phyloP scores from a whole-genome alignment of 164 flowering plant genomes.

The Platanus orientalis region DNA sequence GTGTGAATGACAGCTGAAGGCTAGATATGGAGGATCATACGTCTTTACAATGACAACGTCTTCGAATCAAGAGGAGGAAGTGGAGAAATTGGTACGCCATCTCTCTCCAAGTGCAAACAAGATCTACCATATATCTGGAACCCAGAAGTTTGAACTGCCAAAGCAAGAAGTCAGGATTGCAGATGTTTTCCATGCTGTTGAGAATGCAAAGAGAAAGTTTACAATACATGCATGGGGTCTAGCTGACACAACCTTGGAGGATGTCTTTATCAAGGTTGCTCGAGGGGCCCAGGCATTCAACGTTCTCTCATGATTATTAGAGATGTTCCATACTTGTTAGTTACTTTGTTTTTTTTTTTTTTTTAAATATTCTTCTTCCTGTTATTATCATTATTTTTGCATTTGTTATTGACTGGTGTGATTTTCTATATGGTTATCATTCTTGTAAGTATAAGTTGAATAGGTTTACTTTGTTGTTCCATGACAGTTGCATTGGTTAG shows the following conservation, averaged over 20 bases:
- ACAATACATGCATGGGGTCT: slow-evolving; percentile 15
- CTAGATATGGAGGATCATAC: slow-evolving; percentile 87
- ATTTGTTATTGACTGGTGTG: too few species aligned
- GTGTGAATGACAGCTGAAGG: slow-evolving; percentile 70
- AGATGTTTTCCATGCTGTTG: slow-evolving; percentile 79
- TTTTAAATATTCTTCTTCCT: too few species aligned
- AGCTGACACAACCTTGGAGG: slow-evolving; percentile 15
- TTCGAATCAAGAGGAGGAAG: slow-evolving; percentile 53
- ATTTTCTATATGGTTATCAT: background rate
- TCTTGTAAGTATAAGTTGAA: too few species aligned
- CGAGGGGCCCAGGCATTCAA: background rate
- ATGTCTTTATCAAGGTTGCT: slow-evolving; percentile 1
- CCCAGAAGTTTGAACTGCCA: slow-evolving; percentile 91
- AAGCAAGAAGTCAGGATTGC: slow-evolving; percentile 75
- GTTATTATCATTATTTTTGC: too few species aligned
- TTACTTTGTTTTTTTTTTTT: too few species aligned
- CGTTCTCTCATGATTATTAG: background rate
- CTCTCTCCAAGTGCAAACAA: slow-evolving; percentile 38
- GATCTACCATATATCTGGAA: slow-evolving; percentile 79
- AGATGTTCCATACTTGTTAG: background rate
- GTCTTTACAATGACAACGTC: slow-evolving; percentile 91
- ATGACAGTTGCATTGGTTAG: too few species aligned
- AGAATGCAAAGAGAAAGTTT: slow-evolving; percentile 17
- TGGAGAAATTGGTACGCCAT: background rate
- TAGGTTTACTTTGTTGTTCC: too few species aligned